A percentile compares a stretch with the other conserved stretches of the same genome.
phyloP scores from a whole-genome alignment of 2,329 filamentous ascomycete genomes.

The Alternaria postmessia region DNA sequence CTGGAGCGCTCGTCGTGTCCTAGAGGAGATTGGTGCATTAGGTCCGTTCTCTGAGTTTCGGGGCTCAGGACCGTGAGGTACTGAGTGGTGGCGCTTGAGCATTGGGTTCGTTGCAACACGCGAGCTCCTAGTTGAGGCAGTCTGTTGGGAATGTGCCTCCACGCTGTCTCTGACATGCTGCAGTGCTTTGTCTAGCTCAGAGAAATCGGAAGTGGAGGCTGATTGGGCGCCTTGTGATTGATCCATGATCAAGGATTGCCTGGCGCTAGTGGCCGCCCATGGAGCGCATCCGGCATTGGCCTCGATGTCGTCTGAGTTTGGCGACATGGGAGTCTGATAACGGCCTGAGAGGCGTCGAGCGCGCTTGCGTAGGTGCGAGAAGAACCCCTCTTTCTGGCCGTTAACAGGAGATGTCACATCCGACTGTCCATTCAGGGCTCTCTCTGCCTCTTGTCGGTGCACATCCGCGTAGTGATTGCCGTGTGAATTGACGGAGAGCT shows the following conservation, averaged over 20 bases:
- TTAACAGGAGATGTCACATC: conserved; percentile 78
- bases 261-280: conserved; percentile 79
- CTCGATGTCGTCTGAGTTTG: conserved; percentile 85
- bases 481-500: conserved; percentile 89
- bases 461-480: conserved; percentile 92
- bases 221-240: conserved; percentile 58
- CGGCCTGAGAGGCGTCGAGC: conserved; percentile 91
- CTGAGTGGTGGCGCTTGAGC: conserved; percentile 60
- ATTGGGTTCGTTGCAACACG: conserved; percentile 56
- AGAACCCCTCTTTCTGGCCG: conserved; percentile 93
- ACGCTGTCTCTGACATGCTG: conserved; percentile 68
- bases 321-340: conserved; percentile 81
- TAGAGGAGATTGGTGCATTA: conserved; percentile 72
- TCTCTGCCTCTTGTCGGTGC: conserved; percentile 89
- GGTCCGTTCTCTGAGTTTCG: conserved; percentile 67
- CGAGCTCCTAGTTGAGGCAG: conserved; percentile 39
- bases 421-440: conserved; percentile 82
- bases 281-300: conserved; percentile 91
- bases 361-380: conserved; percentile 93
- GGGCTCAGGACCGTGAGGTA: conserved; percentile 54
- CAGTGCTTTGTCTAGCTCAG: conserved; percentile 68
- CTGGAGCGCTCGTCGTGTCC: conserved; percentile 79
- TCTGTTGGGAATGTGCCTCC: conserved; percentile 54
- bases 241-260: conserved; percentile 81
- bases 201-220: conserved; percentile 61